Evolutionary conservation across 805 yeast genomes (phyloP).

Genomic region (Diddensiella transvaalensis): DNA sequence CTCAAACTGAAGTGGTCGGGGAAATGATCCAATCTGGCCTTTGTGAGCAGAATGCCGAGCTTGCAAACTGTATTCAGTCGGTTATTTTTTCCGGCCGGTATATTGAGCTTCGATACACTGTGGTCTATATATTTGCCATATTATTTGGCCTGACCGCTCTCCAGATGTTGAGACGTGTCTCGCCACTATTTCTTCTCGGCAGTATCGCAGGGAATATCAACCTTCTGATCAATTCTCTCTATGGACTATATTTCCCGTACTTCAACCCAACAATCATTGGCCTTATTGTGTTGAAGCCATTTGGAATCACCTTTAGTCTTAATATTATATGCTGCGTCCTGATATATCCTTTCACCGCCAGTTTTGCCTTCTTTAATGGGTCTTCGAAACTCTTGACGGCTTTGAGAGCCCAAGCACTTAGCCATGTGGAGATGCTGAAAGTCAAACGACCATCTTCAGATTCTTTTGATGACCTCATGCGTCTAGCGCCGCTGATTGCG

Average conservation of each 20-base stretch:
- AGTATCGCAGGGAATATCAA: slow-evolving; percentile 27
- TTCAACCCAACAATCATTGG: slow-evolving; percentile 27
- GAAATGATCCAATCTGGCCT: slow-evolving; percentile 20
- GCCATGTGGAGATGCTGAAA: slow-evolving; percentile 11
- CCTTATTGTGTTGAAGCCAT: slow-evolving; percentile 24
- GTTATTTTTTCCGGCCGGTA: slow-evolving; percentile 25
- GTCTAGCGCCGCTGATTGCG: slow-evolving; percentile 9
- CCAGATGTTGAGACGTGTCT: slow-evolving; percentile 19
- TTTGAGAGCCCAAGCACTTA: slow-evolving; percentile 12
- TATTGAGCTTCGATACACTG: slow-evolving; percentile 21
- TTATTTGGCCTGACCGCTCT: slow-evolving; percentile 21
- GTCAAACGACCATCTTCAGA: slow-evolving; percentile 19
- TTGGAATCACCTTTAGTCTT: slow-evolving; percentile 26
- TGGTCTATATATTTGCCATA: slow-evolving; percentile 25
- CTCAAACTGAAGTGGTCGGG: slow-evolving; percentile 11
- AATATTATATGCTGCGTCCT: slow-evolving; percentile 23
- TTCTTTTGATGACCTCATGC: slow-evolving; percentile 12
- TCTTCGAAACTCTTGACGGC: slow-evolving; percentile 19
- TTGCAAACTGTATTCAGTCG: slow-evolving; percentile 19
- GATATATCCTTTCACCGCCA: slow-evolving; percentile 30
- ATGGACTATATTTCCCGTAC: slow-evolving; percentile 25
- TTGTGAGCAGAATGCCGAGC: slow-evolving; percentile 20
- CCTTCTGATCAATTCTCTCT: slow-evolving; percentile 20
- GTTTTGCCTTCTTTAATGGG: slow-evolving; percentile 20
- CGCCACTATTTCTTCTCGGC: slow-evolving; percentile 23